Conservation (phyloP, 2,329 filamentous ascomycete species). For the Penicillium decumbens region DNA sequence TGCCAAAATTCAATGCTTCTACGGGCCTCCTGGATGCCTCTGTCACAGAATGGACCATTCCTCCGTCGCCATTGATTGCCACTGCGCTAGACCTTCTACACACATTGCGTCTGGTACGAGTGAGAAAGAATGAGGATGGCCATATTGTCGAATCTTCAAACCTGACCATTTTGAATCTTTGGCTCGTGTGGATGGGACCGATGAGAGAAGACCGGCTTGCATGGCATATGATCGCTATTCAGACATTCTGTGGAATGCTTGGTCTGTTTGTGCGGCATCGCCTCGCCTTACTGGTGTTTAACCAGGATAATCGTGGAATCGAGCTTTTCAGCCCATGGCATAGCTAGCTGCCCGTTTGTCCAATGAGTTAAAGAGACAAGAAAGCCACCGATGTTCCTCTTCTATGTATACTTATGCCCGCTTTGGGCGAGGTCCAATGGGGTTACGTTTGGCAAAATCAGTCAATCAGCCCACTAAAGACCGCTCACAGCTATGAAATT, state of each 20-base stretch:
- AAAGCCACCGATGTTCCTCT: background rate
- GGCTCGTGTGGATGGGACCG: conserved; percentile 92
- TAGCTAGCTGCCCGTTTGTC: conserved; percentile 1
- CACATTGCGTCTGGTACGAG: conserved; percentile 61
- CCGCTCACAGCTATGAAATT: no score
- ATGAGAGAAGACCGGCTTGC: conserved; percentile 81
- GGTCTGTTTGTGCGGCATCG: conserved; percentile 82
- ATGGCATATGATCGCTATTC: conserved; percentile 72
- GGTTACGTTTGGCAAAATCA: background rate
- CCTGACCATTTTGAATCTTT: conserved; percentile 89
- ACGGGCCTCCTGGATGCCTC: conserved; percentile 84
- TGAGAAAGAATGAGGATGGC: conserved; percentile 64
- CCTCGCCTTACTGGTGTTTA: conserved; percentile 82
- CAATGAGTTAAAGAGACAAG: background rate
- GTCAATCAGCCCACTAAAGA: no score
- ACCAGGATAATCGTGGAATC: conserved; percentile 65
- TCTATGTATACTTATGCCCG: conserved; percentile 10
- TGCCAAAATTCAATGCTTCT: conserved; percentile 81
- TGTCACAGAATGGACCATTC: conserved; percentile 69
- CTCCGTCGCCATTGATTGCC: conserved; percentile 62
- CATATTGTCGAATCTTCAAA: conserved; percentile 77
- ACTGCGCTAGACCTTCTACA: conserved; percentile 64
- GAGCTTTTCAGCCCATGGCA: conserved; percentile 21
- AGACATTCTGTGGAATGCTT: conserved; percentile 68
- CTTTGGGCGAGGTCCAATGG: background rate